A percentile compares a stretch with the other conserved stretches of the same genome.
Conservation (phyloP, 306 rosid species). For the Acacia acuminata region DNA sequence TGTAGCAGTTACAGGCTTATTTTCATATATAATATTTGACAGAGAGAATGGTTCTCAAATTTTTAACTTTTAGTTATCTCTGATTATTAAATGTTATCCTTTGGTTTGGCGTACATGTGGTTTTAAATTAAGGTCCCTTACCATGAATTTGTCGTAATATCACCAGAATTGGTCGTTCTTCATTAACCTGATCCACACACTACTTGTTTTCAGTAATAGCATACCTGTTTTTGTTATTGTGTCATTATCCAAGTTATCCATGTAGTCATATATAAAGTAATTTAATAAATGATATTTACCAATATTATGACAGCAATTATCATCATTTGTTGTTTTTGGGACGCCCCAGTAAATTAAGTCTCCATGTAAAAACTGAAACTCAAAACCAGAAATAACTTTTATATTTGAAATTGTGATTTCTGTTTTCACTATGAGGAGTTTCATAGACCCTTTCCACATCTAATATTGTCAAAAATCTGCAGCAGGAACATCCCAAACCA, state of each 20-base stretch:
- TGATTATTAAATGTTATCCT: slow-evolving; percentile 24
- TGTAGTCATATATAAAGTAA: slow-evolving; percentile 15
- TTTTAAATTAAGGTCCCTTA: slow-evolving; percentile 22
- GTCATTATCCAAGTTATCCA: slow-evolving; percentile 35
- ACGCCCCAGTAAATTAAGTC: background rate
- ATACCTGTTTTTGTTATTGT: background rate
- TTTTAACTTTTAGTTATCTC: slow-evolving; percentile 8
- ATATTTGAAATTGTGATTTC: background rate
- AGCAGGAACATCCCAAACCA: background rate
- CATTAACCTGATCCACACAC: background rate
- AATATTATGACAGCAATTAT: background rate
- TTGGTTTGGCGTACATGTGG: background rate
- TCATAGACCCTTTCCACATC: background rate
- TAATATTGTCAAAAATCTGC: background rate
- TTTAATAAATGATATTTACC: background rate
- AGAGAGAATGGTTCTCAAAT: slow-evolving; percentile 15
- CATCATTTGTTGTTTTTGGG: background rate
- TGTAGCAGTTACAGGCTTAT: background rate
- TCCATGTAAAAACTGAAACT: background rate
- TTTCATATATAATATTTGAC: slow-evolving; percentile 11
- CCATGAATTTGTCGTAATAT: slow-evolving; percentile 10
- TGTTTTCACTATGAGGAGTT: background rate
- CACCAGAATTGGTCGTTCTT: background rate
- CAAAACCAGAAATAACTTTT: background rate
- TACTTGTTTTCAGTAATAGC: background rate